These are phyloP conservation scores for Erigeron philadelphicus DNA, from an alignment of 140 eudicot species.

Conservation along the genomic window DNA sequence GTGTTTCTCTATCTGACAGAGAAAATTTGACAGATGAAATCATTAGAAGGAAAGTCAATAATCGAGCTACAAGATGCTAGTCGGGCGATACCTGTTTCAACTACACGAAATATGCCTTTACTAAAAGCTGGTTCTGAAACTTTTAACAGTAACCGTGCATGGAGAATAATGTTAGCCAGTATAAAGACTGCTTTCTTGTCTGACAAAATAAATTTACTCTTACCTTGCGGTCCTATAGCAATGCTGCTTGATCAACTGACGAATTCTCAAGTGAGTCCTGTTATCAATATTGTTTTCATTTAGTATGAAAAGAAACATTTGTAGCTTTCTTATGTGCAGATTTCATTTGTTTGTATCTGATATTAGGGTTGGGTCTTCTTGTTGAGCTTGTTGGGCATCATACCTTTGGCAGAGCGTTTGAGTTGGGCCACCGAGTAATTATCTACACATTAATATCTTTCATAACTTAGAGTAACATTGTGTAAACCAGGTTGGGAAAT, in stretches of 20 bases:
- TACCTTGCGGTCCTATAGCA: constrained; percentile 67
- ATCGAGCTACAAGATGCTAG: constrained; percentile 37
- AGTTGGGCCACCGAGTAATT: constrained; percentile 72
- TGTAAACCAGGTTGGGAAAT: neutral
- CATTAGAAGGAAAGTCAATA: constrained; percentile 34
- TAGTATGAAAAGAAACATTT: neutral
- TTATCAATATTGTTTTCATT: constrained; percentile 1
- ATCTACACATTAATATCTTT: constrained; percentile 21
- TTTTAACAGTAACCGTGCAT: constrained; percentile 24
- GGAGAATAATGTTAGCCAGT: constrained; percentile 32
- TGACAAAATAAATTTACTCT: constrained; percentile 47
- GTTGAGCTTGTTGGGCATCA: constrained; percentile 67
- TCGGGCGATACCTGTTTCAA: constrained; percentile 29
- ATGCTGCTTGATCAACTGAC: constrained; percentile 46
- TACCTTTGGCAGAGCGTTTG: constrained; percentile 73
- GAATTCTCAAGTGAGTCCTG: constrained; percentile 40
- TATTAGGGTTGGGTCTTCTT: constrained; percentile 71
- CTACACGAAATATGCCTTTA: constrained; percentile 28
- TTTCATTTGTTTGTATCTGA: constrained; percentile 14
- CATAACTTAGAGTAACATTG: neutral
- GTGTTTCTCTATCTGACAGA: constrained; percentile 17
- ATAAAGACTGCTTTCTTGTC: constrained; percentile 46
- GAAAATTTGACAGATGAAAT: constrained; percentile 40
- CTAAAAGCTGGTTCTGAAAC: constrained; percentile 25
- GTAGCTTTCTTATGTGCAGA: neutral